A percentile compares a stretch with the other conserved stretches of the same genome.
These are phyloP conservation scores for Pythium dissotocum DNA, from an alignment of 352 stramenopile species.

Conservation along the genomic window DNA sequence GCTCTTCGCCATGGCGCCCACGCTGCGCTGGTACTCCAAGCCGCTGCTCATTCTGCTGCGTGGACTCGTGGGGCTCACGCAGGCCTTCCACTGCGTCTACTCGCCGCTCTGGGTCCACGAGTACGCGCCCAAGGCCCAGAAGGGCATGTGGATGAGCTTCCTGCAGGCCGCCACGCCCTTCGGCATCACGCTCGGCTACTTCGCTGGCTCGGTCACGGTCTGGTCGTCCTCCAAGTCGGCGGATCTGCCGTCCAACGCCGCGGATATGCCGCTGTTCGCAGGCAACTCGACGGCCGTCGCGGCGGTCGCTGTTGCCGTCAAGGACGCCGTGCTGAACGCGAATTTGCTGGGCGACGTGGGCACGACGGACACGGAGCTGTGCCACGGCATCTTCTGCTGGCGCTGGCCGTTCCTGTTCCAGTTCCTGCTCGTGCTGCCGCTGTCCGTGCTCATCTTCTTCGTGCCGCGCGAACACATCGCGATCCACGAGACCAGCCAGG, in stretches of 20 bases:
- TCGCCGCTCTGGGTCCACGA: constrained; percentile 87
- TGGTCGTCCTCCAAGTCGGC: constrained; percentile 38
- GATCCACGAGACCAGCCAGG: constrained; percentile 50
- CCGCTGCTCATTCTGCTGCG: constrained; percentile 72
- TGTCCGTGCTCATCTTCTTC: constrained; percentile 81
- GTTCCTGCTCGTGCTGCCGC: constrained; percentile 66
- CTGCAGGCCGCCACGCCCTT: constrained; percentile 73
- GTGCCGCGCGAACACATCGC: constrained; percentile 70
- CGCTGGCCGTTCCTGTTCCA: constrained; percentile 85
- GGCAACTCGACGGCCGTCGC: constrained; percentile 25
- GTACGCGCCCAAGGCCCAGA: constrained; percentile 70
- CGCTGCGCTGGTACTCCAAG: constrained; percentile 67
- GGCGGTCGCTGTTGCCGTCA: constrained; percentile 21
- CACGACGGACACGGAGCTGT: constrained; percentile 43
- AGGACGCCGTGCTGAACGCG: constrained; percentile 16
- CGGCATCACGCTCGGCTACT: constrained; percentile 79
- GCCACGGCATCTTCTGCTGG: constrained; percentile 84
- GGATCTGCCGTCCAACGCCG: constrained; percentile 20
- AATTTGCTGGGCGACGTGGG: constrained; percentile 43
- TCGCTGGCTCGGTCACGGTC: constrained; percentile 72
- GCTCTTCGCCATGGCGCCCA: constrained; percentile 67
- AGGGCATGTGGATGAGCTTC: constrained; percentile 84
- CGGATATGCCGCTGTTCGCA: constrained; percentile 21
- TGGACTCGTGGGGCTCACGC: constrained; percentile 70
- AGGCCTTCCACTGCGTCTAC: constrained; percentile 86